Evolutionary conservation across 2,329 filamentous ascomycete genomes (phyloP).

Genomic region (Fusarium newnesense): DNA sequence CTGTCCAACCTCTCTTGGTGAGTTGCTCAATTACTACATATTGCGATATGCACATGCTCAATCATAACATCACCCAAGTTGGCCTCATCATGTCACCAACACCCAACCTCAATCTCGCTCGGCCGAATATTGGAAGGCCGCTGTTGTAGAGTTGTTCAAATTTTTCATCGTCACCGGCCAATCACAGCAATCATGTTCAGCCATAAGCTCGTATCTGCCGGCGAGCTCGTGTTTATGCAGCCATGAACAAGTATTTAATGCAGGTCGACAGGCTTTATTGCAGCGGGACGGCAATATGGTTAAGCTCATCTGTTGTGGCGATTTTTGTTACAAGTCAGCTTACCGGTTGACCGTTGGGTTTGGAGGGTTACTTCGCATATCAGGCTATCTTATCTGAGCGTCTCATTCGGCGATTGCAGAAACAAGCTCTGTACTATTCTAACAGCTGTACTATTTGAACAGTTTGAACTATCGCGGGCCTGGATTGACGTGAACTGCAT

Average conservation of each 20-base stretch:
- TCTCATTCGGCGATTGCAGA: not conserved
- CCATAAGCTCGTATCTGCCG: conserved; percentile 37
- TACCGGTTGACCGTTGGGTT: not conserved
- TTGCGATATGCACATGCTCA: not conserved
- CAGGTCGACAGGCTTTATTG: conserved; percentile 33
- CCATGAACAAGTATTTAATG: conserved; percentile 15
- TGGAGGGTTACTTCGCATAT: not conserved
- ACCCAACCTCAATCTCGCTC: not conserved
- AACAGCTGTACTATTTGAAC: too few species aligned
- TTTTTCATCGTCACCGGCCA: conserved; percentile 1
- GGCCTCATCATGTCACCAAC: not conserved
- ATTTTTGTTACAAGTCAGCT: conserved; percentile 5
- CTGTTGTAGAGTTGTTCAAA: not conserved
- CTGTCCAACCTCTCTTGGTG: too few species aligned
- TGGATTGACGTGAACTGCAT: not conserved
- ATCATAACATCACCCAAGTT: not conserved
- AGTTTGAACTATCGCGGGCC: not conserved
- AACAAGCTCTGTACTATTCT: not conserved
- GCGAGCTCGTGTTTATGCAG: conserved; percentile 30
- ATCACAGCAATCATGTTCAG: conserved; percentile 1
- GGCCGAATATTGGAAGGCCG: not conserved
- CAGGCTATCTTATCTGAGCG: not conserved
- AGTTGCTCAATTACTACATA: not conserved
- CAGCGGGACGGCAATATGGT: conserved; percentile 11
- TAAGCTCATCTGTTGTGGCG: not conserved